phyloP scores from a whole-genome alignment of 345 rosid species.

The Toxicodendron radicans region DNA sequence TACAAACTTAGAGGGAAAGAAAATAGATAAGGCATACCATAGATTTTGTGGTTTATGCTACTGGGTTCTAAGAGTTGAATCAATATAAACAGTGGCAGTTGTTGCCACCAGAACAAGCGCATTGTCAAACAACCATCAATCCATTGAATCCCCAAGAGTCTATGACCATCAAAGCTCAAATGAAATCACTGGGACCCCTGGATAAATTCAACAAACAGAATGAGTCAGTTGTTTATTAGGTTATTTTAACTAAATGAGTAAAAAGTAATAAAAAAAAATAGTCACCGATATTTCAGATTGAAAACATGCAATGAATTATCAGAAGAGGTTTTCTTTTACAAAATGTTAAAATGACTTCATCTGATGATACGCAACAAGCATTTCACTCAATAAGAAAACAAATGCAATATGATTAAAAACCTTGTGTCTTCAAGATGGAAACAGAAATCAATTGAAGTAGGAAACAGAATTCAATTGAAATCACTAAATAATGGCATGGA shows the following conservation, averaged over 20 bases:
- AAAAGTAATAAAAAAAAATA: background rate
- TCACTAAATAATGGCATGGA: background rate
- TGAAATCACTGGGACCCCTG: background rate
- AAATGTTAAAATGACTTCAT: background rate
- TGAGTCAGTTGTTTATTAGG: background rate
- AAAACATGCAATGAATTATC: background rate
- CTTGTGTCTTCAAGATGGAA: background rate
- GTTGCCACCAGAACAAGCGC: slow-evolving; percentile 41
- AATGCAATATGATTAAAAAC: background rate
- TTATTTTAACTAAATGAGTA: background rate
- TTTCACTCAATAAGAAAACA: no score
- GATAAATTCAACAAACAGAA: background rate
- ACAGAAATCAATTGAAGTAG: background rate
- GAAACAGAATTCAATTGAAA: background rate
- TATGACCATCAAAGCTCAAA: background rate
- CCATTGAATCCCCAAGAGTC: slow-evolving; percentile 21
- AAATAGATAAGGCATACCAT: slow-evolving; percentile 25
- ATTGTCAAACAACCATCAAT: slow-evolving; percentile 33
- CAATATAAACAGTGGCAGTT: slow-evolving; percentile 36
- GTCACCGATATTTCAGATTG: background rate
- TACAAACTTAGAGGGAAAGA: background rate
- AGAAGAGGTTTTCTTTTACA: background rate
- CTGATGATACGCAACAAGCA: background rate
- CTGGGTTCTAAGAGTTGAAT: slow-evolving; percentile 36
- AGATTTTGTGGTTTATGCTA: slow-evolving; percentile 16